These are phyloP conservation scores for Huntiella abstrusa DNA, from an alignment of 2,329 filamentous ascomycete genomes.

Conservation along the genomic window DNA sequence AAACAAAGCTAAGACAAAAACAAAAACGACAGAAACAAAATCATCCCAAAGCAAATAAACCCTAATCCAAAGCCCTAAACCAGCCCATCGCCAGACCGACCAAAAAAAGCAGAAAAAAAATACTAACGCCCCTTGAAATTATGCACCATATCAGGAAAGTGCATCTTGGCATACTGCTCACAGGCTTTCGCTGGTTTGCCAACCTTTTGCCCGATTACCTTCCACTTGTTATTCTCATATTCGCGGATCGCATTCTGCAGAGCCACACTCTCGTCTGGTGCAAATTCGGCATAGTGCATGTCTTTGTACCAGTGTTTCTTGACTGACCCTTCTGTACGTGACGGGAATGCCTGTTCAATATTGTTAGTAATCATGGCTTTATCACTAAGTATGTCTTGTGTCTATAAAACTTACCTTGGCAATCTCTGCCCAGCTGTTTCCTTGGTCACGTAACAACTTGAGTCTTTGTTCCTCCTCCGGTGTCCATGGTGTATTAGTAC, in stretches of 20 bases:
- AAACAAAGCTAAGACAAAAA: not conserved
- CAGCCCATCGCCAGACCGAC: not conserved
- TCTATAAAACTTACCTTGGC: conserved; percentile 76
- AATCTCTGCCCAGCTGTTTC: conserved; percentile 94
- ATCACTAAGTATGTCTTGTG: not conserved
- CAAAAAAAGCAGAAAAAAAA: not conserved
- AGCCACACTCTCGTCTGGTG: conserved; percentile 77
- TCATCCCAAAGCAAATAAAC: not conserved
- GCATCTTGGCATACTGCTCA: conserved; percentile 83
- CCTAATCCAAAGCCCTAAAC: not conserved
- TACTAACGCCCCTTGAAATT: conserved; percentile 8
- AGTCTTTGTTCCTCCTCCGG: conserved; percentile 80
- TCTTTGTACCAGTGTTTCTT: conserved; percentile 99
- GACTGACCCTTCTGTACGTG: conserved; percentile 85
- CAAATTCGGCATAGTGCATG: conserved; percentile 98
- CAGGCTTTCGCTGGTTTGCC: conserved; percentile 84
- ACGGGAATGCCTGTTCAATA: conserved; percentile 57
- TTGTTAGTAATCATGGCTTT: not conserved
- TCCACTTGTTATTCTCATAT: conserved; percentile 98
- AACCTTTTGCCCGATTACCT: conserved; percentile 87
- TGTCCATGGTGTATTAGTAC: conserved; percentile 98
- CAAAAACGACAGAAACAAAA: not conserved
- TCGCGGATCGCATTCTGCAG: conserved; percentile 91
- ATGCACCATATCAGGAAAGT: conserved; percentile 41
- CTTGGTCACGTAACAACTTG: conserved; percentile 84